Conservation (phyloP, 2,329 filamentous ascomycete species). For the Xylaria polymorpha region DNA sequence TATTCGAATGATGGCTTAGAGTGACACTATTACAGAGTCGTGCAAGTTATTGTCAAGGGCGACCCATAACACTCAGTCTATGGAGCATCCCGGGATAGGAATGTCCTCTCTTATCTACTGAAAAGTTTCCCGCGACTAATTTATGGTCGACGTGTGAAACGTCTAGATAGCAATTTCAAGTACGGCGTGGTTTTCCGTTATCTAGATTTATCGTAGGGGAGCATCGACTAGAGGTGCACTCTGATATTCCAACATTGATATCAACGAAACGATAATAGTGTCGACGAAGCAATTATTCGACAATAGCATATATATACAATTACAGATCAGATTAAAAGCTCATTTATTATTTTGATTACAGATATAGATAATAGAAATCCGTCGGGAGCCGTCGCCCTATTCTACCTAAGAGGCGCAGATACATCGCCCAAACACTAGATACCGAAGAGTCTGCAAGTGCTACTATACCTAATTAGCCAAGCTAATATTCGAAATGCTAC, state of each 20-base stretch:
- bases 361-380: not conserved
- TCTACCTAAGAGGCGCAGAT: not conserved
- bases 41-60: not conserved
- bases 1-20: constrained; percentile 1
- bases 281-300: not conserved
- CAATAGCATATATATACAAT: not conserved
- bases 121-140: not conserved
- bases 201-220: not conserved
- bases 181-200: not conserved
- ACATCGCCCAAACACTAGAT: not conserved
- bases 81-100: not conserved
- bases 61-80: not conserved
- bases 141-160: not conserved
- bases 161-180: not conserved
- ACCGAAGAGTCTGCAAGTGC: not conserved
- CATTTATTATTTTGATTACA: not conserved
- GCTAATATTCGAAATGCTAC: not conserved
- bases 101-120: not conserved
- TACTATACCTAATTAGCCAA: not conserved
- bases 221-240: not conserved
- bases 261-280: not conserved
- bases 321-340: not conserved
- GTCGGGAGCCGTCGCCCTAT: not conserved
- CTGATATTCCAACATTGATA: not conserved
- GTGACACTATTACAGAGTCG: not conserved